Evolutionary conservation across 495 filamentous ascomycete genomes (phyloP), one percentile per base, ranked within the genome.

Genomic region (Apodospora peruviana): DNA sequence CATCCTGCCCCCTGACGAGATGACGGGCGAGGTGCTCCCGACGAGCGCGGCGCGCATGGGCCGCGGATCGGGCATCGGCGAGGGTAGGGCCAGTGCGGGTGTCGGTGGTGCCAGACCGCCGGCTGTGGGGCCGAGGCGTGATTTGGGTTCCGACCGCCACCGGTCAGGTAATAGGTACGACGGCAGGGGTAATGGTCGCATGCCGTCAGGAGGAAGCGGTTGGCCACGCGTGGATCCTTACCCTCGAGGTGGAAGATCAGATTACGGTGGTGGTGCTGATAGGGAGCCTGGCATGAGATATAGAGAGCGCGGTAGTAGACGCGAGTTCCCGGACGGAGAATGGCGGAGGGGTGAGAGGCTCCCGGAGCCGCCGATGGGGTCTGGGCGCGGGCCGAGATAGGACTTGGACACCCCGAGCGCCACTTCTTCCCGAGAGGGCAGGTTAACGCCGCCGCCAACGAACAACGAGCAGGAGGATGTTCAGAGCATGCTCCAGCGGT

Each of bases 21-120:
- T 54, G 37, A 84, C 90, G 58, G 90, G 89, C 0, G 76, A 76
- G n/a, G 82, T 95, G 18, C 81, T 80, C 44, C 78, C 84, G 7
- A 61, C 75, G 10, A 61, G 57, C 17, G 55, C 50, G 12, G 68
- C 70, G 66, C 48, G 66, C 58, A 52, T 63, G 58, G 47, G 72
- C 44, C 57, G 65, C 17, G 57, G 71, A 27, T 45, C 61, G 7
- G 69, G 71, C 0, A 58, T 61, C 1, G 62, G 66, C 29, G 34
- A 37, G 32, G 44, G 9, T 17, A 21, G 20, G 20, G 32, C 4
- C 29, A 32, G 4, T 11, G 23, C 18, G 9, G 23, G 14, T 5
- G 41, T 18, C 39, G 39, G 39, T 21, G 39, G 14, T 11, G 32
- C 16, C 32, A 2, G 32, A 35, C 32, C 32, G 2, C 12, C 10